These are phyloP conservation scores for Scytalidium sp. DNA, from an alignment of 2,329 filamentous ascomycete genomes.

Conservation along the genomic window DNA sequence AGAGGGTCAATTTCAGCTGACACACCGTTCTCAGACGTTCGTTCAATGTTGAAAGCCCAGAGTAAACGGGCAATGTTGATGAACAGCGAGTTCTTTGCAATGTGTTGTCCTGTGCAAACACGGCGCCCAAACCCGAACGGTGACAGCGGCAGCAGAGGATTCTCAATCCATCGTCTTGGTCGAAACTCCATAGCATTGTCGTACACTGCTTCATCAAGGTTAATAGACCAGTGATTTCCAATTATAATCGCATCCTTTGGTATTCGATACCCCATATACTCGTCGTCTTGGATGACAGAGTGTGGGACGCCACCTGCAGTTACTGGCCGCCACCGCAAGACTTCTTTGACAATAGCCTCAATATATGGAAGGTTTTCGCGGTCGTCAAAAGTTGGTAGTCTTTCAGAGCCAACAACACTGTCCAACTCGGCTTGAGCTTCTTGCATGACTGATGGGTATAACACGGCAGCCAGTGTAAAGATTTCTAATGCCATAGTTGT, in stretches of 20 bases:
- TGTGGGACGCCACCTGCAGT: slow-evolving; percentile 26
- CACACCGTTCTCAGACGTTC: not conserved
- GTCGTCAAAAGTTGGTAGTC: slow-evolving; percentile 40
- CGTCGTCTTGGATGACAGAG: slow-evolving; percentile 39
- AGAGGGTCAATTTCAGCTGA: too few species aligned
- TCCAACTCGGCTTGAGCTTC: slow-evolving; percentile 41
- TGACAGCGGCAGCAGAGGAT: slow-evolving; percentile 19
- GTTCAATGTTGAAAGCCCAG: slow-evolving; percentile 29
- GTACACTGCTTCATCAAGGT: not conserved
- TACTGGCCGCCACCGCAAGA: slow-evolving; percentile 37
- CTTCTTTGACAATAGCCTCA: slow-evolving; percentile 36
- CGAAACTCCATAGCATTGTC: not conserved
- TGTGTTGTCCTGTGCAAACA: slow-evolving; percentile 33
- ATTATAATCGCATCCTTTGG: not conserved
- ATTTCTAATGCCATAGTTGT: not conserved
- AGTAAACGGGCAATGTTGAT: slow-evolving; percentile 28
- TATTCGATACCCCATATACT: slow-evolving; percentile 38
- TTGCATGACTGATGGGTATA: slow-evolving; percentile 32
- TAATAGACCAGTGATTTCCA: slow-evolving; percentile 20
- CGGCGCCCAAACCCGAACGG: slow-evolving; percentile 32
- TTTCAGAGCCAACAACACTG: slow-evolving; percentile 35
- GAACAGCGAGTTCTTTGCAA: slow-evolving; percentile 28
- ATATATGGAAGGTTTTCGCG: too few species aligned
- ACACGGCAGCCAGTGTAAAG: slow-evolving; percentile 31
- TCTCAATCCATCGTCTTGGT: not conserved